Percentiles rank a stretch among this genome's conserved stretches.
Evolutionary conservation across 768 basidiomycete genomes (phyloP).

Genomic region (Sporobolomyces phaffii): DNA sequence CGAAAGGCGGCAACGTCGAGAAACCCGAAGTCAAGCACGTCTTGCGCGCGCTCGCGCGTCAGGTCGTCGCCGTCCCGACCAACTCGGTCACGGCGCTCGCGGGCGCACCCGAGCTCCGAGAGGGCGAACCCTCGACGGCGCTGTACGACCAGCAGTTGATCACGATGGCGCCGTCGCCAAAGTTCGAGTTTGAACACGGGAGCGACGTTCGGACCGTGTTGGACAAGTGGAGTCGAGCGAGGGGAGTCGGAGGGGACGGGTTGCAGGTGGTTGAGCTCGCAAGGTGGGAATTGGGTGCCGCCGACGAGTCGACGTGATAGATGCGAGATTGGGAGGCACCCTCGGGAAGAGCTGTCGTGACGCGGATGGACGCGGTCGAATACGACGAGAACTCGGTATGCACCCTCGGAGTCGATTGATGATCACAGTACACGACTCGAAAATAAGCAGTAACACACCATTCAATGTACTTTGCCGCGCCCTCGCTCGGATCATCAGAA

Average conservation of each 20-base stretch:
- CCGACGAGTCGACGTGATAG: constrained; percentile 33
- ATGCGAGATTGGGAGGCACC: no score
- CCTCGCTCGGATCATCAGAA: no score
- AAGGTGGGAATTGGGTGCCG: constrained; percentile 49
- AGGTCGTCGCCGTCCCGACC: constrained; percentile 77
- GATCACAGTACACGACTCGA: no score
- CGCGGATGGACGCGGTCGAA: no score
- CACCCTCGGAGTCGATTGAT: no score
- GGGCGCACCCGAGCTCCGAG: constrained; percentile 42
- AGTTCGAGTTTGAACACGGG: constrained; percentile 37
- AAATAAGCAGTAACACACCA: no score
- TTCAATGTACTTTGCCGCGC: no score
- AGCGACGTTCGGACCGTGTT: constrained; percentile 49
- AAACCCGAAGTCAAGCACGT: constrained; percentile 53
- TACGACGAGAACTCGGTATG: no score
- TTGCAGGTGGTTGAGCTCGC: constrained; percentile 44
- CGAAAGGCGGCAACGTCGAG: constrained; percentile 26
- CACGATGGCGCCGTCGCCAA: constrained; percentile 39
- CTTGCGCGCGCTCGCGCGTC: constrained; percentile 70
- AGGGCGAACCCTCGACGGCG: constrained; percentile 51
- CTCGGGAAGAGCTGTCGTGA: no score
- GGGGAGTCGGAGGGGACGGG: constrained; percentile 50
- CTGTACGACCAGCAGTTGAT: constrained; percentile 69
- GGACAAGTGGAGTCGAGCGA: constrained; percentile 55
- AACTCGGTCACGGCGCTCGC: constrained; percentile 42